Evolutionary conservation across 768 basidiomycete genomes (phyloP), one percentile per base, ranked within the genome.

Genomic region (Crucibulum laeve): DNA sequence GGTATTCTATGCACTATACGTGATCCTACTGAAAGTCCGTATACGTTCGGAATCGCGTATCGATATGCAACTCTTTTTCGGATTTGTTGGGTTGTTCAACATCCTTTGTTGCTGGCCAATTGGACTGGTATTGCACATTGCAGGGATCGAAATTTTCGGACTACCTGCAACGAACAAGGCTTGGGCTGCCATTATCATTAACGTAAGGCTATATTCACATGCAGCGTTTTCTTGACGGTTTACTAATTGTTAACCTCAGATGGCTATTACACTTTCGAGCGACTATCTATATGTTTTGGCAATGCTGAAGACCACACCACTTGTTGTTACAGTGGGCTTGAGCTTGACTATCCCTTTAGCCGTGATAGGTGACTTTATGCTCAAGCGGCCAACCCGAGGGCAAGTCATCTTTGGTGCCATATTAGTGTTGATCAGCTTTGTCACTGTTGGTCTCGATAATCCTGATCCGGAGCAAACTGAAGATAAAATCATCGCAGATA

Each of bases 261-360:
- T 91, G 87, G 65, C 68, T 24, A 90, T 94, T 54, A 91, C 90
- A 0, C 64, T 88, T 24, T 80, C 78, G 6, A 89, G 87, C 47
- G 92, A 96, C 64, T 95, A 86, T 57, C 58, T 92, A 36, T 91
- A 91, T 58, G 81, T 91, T 22, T 57, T 91, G 15, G 87, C 93
- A 2, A 95, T 97, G 92, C 79, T 99, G 49, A 95, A 94, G 68
- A 99, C 95, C 5, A 93, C 93, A 1, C 94, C 94, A 1, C 68
- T 94, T 10, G 90, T 96, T 15, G 94, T 88, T 14, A 98, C 95
- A 0, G 72, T 97, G 43, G 95, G 95, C 21, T 74, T 98, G 6
- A 91, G 87, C 44, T 75, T 98, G 11, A 96, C 96, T 1, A 96
- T 97, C 60, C 95, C 93, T 4, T 70, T 94, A 40, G 91, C 96